Conservation (phyloP, 192 early-diverging fungal genomes). For the Coemansia aciculifera region DNA sequence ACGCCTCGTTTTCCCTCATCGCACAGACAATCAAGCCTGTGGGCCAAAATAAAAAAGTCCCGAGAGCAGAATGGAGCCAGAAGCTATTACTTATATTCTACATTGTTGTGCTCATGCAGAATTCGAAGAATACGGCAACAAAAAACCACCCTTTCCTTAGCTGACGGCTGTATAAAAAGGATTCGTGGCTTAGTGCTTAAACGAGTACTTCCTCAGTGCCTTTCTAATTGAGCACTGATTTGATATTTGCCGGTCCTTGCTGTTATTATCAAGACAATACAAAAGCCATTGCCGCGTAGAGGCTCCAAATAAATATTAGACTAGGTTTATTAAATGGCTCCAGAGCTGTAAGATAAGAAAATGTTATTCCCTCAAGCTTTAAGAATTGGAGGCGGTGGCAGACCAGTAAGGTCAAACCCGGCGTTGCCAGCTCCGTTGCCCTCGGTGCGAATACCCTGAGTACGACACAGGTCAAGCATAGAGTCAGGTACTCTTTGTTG, state of each 20-base stretch:
- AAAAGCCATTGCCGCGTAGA: too few species aligned
- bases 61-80: neutral
- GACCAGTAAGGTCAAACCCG: slow-evolving; percentile 63
- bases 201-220: too few species aligned
- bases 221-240: too few species aligned
- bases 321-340: neutral
- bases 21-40: neutral
- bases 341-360: too few species aligned
- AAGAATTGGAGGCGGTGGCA: slow-evolving; percentile 25
- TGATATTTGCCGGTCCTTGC: too few species aligned
- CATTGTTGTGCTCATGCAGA: neutral
- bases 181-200: neutral
- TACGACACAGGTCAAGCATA: slow-evolving; percentile 59
- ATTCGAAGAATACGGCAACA: neutral
- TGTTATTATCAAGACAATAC: too few species aligned
- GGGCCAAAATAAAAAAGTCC: neutral
- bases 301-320: neutral
- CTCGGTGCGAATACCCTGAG: slow-evolving; percentile 51
- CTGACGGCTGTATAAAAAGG: neutral
- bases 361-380: slow-evolving; percentile 2
- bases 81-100: neutral
- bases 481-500: slow-evolving; percentile 44
- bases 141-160: neutral
- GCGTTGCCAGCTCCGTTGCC: slow-evolving; percentile 76
- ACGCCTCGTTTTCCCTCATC: neutral